Evolutionary conservation across 306 rosid genomes (phyloP).

Genomic region (Gleditsia sinensis): DNA sequence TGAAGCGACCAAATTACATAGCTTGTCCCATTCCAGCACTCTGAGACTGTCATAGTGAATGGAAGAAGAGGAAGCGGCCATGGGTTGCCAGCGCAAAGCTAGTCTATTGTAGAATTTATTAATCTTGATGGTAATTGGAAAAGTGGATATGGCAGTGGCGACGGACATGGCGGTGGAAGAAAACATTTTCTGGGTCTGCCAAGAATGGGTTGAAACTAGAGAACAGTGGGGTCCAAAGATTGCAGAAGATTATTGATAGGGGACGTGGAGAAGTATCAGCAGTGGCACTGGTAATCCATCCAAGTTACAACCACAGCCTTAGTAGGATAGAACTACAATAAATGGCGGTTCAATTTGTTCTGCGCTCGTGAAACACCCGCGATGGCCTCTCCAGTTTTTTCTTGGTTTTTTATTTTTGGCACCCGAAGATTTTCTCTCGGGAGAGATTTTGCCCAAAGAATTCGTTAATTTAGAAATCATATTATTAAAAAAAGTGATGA

Average conservation of each 20-base stretch:
- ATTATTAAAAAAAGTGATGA: too few relatives aligned
- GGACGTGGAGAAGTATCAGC: neutral
- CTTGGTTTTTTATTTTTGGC: too few relatives aligned
- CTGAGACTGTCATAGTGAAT: constrained; percentile 70
- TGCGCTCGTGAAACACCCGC: neutral
- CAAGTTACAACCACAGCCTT: neutral
- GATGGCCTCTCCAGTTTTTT: too few relatives aligned
- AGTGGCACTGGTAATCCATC: neutral
- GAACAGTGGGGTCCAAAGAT: neutral
- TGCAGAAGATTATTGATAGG: neutral
- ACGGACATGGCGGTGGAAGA: constrained; percentile 39
- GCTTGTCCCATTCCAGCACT: constrained; percentile 90
- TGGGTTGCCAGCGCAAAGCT: constrained; percentile 28
- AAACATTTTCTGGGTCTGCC: constrained; percentile 39
- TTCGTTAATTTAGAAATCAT: too few relatives aligned
- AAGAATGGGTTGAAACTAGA: neutral
- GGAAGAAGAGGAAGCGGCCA: constrained; percentile 43
- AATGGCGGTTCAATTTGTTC: neutral
- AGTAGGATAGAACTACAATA: neutral
- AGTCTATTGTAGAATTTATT: constrained; percentile 30
- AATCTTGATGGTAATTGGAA: constrained; percentile 26
- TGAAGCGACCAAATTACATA: constrained; percentile 80
- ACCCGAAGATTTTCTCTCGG: too few relatives aligned
- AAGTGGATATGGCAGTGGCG: constrained; percentile 29
- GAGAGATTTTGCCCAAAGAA: too few relatives aligned